Conservation (phyloP, 225 moss, liverwort and hornwort species). For the Thuidium tamariscinum region DNA sequence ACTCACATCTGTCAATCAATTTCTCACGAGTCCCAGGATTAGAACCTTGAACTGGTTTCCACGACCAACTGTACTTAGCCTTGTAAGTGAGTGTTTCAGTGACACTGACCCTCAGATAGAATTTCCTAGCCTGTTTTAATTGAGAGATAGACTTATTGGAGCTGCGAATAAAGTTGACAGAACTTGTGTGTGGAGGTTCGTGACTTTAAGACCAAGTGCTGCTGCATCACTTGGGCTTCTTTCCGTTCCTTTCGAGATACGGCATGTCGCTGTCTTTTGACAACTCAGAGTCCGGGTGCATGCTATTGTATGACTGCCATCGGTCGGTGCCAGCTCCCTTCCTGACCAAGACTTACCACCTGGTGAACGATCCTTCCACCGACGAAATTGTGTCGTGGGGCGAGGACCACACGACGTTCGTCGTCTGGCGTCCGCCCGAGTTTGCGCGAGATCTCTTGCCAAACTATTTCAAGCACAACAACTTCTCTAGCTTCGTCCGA, state of each 20-base stretch:
- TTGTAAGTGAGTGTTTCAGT: background rate
- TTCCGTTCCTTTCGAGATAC: background rate
- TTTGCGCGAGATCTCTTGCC: constrained; percentile 52
- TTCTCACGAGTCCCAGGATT: background rate
- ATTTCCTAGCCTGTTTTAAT: background rate
- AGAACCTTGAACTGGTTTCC: background rate
- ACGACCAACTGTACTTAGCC: constrained; percentile 4
- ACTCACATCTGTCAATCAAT: constrained; percentile 13
- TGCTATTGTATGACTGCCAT: constrained; percentile 44
- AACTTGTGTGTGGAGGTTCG: background rate
- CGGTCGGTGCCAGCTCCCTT: constrained; percentile 52
- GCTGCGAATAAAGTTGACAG: background rate
- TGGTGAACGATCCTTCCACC: constrained; percentile 42
- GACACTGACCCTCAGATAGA: background rate
- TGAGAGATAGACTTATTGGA: background rate
- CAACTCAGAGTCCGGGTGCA: constrained; percentile 49
- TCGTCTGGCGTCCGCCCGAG: constrained; percentile 58
- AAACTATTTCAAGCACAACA: constrained; percentile 66
- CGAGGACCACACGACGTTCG: constrained; percentile 35
- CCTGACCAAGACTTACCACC: constrained; percentile 45
- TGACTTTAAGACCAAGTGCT: background rate
- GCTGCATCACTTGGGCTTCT: background rate
- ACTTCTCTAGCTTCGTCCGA: constrained; percentile 64
- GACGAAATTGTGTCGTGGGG: constrained; percentile 55
- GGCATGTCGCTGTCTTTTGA: constrained; percentile 57